Conservation (phyloP, 768 basidiomycete species). For the Naganishia antarctica region DNA sequence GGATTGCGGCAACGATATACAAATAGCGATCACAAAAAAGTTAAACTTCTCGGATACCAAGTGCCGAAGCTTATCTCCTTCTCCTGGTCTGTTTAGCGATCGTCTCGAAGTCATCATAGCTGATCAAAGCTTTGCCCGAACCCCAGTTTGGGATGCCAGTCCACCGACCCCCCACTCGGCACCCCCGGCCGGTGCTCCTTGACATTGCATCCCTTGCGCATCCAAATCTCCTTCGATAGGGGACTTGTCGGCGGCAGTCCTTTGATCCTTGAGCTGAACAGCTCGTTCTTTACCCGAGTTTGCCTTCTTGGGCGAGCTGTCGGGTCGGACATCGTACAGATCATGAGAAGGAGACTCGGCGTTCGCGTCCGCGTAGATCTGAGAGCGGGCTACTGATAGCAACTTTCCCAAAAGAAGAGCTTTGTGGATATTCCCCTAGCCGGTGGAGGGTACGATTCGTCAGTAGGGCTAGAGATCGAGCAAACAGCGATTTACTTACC, state of each 20-base stretch:
- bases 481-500: not conserved
- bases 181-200: slow-evolving; percentile 12
- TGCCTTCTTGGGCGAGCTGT: not conserved
- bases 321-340: slow-evolving; percentile 5
- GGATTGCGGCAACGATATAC: too few relatives aligned
- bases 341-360: slow-evolving; percentile 13
- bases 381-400: slow-evolving; percentile 5
- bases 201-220: slow-evolving; percentile 12
- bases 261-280: not conserved
- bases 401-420: slow-evolving; percentile 3
- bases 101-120: not conserved
- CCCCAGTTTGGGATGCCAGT: not conserved
- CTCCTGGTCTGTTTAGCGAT: too few relatives aligned
- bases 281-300: not conserved
- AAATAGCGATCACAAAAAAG: too few relatives aligned
- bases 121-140: slow-evolving; percentile 6
- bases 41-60: too few relatives aligned
- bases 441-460: too few relatives aligned
- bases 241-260: not conserved
- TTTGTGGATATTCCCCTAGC: slow-evolving; percentile 13
- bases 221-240: slow-evolving; percentile 3
- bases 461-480: not conserved
- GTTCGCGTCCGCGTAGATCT: slow-evolving; percentile 17
- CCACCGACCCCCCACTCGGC: not conserved
- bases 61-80: too few relatives aligned